These are phyloP conservation scores for Peniophora sp. DNA, from an alignment of 1,284 basidiomycete species.

Conservation along the genomic window DNA sequence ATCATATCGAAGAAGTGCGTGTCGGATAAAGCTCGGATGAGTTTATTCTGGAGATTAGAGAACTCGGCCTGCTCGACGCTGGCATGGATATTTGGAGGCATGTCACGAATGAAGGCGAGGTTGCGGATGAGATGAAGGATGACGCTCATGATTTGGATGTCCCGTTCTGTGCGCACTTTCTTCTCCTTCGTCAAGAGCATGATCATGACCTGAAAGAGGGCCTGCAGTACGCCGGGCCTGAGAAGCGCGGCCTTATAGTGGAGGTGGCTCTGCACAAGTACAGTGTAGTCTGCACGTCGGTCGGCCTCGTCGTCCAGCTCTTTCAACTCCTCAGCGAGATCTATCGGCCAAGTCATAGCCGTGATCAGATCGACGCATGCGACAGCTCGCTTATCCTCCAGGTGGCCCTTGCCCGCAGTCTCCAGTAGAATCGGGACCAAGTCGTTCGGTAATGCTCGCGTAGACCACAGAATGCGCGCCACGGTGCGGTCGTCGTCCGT, in stretches of 20 bases:
- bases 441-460: conserved; percentile 78
- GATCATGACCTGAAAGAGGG: conserved; percentile 62
- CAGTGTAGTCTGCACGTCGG: conserved; percentile 79
- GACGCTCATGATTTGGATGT: conserved; percentile 81
- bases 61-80: conserved; percentile 73
- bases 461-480: conserved; percentile 83
- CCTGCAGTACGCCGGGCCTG: conserved; percentile 56
- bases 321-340: conserved; percentile 85
- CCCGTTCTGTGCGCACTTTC: conserved; percentile 67
- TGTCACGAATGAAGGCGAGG: conserved; percentile 83
- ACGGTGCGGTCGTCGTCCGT: conserved; percentile 92
- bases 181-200: conserved; percentile 57
- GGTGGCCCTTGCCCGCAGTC: conserved; percentile 68
- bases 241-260: conserved; percentile 81
- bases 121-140: conserved; percentile 89
- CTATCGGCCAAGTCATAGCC: conserved; percentile 96
- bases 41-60: conserved; percentile 68
- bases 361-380: conserved; percentile 85
- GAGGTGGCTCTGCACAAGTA: conserved; percentile 71
- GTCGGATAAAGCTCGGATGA: conserved; percentile 66
- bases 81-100: conserved; percentile 56
- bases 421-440: conserved; percentile 78
- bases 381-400: conserved; percentile 80
- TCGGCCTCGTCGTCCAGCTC: conserved; percentile 78
- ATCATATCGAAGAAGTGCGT: conserved; percentile 74